Evolutionary conservation across 768 basidiomycete species (phyloP).

Genomic region (Agrocybe pediades): DNA sequence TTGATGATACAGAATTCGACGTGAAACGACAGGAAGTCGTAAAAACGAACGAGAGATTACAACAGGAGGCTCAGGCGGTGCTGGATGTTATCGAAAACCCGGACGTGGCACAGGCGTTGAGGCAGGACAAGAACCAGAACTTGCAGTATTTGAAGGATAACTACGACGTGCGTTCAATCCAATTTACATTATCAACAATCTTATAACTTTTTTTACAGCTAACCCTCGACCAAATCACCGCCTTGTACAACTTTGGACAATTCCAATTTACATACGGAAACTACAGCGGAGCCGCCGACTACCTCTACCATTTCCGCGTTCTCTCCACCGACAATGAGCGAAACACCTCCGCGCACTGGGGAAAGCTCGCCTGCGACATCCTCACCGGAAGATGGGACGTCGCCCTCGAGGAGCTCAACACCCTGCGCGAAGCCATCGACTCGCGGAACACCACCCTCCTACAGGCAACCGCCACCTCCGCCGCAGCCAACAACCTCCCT

Average conservation of each 20-base stretch:
- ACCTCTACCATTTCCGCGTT: slow-evolving; percentile 98
- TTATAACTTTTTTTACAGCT: slow-evolving; percentile 52
- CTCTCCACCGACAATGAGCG: slow-evolving; percentile 92
- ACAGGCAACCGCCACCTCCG: slow-evolving; percentile 31
- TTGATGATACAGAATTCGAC: slow-evolving; percentile 70
- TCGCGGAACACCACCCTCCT: slow-evolving; percentile 61
- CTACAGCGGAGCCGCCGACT: slow-evolving; percentile 95
- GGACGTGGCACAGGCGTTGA: slow-evolving; percentile 90
- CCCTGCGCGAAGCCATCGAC: slow-evolving; percentile 91
- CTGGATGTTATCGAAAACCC: slow-evolving; percentile 96
- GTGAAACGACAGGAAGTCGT: slow-evolving; percentile 82
- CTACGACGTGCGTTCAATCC: slow-evolving; percentile 64
- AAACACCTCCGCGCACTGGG: slow-evolving; percentile 97
- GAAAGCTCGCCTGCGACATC: slow-evolving; percentile 96
- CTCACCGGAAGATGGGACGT: slow-evolving; percentile 93
- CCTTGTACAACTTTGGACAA: slow-evolving; percentile 96
- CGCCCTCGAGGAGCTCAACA: slow-evolving; percentile 94
- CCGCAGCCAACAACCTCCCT: slow-evolving; percentile 37
- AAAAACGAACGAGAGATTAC: slow-evolving; percentile 79
- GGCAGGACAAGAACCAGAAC: slow-evolving; percentile 98
- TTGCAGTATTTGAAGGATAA: slow-evolving; percentile 92
- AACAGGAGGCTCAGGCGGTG: slow-evolving; percentile 90
- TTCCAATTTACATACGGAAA: slow-evolving; percentile 99
- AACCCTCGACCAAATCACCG: slow-evolving; percentile 92
- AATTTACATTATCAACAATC: not conserved